Conservation (phyloP, 306 rosid genomes). For the Lithocarpus polystachyus region DNA sequence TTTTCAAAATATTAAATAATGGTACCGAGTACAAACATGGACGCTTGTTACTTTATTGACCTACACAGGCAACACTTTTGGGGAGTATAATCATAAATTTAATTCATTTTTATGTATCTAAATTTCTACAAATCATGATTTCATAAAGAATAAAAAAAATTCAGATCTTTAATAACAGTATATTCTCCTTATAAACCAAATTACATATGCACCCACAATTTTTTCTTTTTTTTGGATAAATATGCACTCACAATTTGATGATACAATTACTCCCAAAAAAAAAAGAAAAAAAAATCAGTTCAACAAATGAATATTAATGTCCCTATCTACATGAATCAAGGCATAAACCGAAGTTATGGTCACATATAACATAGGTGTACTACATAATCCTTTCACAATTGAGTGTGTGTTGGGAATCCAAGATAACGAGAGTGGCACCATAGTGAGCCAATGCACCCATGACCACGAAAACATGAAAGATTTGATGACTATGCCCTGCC, state of each 20-base stretch:
- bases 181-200: too few relatives aligned
- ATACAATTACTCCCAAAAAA: background rate
- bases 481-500: constrained; percentile 94
- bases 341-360: too few relatives aligned
- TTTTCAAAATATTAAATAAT: too few relatives aligned
- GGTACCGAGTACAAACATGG: too few relatives aligned
- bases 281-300: background rate
- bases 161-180: too few relatives aligned
- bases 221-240: background rate
- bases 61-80: too few relatives aligned
- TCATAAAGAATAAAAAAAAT: too few relatives aligned
- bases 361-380: background rate
- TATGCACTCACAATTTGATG: background rate
- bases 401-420: constrained; percentile 66
- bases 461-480: constrained; percentile 81
- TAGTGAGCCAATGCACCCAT: constrained; percentile 87
- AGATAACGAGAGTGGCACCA: constrained; percentile 66
- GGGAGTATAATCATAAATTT: too few relatives aligned
- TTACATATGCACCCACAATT: background rate
- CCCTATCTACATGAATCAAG: background rate
- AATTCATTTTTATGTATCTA: too few relatives aligned
- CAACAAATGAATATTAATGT: background rate
- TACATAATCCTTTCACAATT: constrained; percentile 41
- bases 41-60: too few relatives aligned
- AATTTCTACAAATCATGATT: too few relatives aligned